phyloP scores from a whole-genome alignment of 2,329 filamentous ascomycete species.

The Neocucurbitaria cava region DNA sequence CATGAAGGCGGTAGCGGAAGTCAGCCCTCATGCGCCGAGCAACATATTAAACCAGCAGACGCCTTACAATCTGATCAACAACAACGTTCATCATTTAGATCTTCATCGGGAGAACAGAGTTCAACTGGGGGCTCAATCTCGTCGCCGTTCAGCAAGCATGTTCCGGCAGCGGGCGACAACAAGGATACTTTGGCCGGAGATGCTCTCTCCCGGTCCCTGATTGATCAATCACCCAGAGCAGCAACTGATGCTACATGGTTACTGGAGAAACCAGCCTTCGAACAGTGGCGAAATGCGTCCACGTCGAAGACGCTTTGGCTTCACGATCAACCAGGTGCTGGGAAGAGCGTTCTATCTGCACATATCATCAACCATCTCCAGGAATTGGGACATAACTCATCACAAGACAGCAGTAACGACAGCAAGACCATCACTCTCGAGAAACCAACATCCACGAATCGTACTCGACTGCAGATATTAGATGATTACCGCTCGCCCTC shows the following conservation, averaged over 20 bases:
- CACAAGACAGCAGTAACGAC: neutral
- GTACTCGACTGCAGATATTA: neutral
- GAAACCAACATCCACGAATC: neutral
- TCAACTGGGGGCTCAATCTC: slow-evolving; percentile 6
- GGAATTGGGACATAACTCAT: too few species aligned
- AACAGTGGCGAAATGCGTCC: too few species aligned
- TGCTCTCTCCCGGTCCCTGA: slow-evolving; percentile 37
- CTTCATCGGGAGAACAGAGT: slow-evolving; percentile 16
- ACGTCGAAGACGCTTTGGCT: too few species aligned
- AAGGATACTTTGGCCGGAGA: slow-evolving; percentile 40
- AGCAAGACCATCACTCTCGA: neutral
- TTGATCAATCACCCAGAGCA: neutral
- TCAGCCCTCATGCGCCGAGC: slow-evolving; percentile 5
- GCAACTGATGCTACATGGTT: neutral
- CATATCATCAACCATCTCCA: too few species aligned
- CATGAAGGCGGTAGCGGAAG: slow-evolving; percentile 14
- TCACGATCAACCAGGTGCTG: too few species aligned
- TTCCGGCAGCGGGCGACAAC: slow-evolving; percentile 31
- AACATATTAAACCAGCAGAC: slow-evolving; percentile 8
- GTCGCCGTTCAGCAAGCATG: slow-evolving; percentile 17
- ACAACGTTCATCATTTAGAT: slow-evolving; percentile 3
- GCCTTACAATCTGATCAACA: neutral
- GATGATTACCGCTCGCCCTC: neutral
- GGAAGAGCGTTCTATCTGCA: too few species aligned
- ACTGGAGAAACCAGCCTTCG: too few species aligned